These are phyloP conservation scores for Hypoxylon sp. DNA, from an alignment of 2,329 filamentous ascomycete species.

Conservation along the genomic window DNA sequence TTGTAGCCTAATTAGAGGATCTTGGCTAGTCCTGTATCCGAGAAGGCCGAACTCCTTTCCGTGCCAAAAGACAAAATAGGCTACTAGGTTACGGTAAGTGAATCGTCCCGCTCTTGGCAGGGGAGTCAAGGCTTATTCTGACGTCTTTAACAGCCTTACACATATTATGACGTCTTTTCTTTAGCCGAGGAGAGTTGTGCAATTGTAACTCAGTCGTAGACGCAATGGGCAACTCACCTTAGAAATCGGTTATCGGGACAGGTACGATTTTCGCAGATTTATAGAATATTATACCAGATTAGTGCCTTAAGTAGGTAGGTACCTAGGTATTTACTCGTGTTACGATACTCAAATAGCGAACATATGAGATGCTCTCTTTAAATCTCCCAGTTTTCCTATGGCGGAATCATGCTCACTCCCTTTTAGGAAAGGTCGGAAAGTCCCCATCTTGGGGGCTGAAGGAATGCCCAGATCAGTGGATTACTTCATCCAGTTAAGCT, in stretches of 20 bases:
- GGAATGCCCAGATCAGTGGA: slow-evolving; percentile 5
- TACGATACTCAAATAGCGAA: no score
- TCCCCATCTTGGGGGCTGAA: background rate
- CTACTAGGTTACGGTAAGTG: slow-evolving; percentile 12
- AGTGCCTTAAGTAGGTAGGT: no score
- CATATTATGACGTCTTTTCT: background rate
- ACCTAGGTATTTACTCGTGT: no score
- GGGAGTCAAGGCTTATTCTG: slow-evolving; percentile 6
- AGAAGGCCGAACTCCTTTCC: slow-evolving; percentile 1
- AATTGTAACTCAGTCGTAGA: no score
- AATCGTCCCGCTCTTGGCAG: slow-evolving; percentile 12
- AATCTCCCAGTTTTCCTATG: background rate
- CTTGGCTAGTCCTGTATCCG: slow-evolving; percentile 1
- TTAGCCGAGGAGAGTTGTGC: no score
- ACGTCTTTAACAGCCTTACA: background rate
- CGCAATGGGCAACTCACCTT: no score
- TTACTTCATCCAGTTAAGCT: slow-evolving; percentile 22
- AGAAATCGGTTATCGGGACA: no score
- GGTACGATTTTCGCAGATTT: no score
- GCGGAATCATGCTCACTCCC: background rate
- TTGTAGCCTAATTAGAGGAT: background rate
- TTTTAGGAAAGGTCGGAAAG: background rate
- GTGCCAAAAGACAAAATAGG: background rate
- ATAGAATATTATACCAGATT: no score
- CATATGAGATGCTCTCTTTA: background rate